Base-by-base conservation (phyloP, 2,329 filamentous ascomycete species). In the Sphaceloma murrayae region DNA sequence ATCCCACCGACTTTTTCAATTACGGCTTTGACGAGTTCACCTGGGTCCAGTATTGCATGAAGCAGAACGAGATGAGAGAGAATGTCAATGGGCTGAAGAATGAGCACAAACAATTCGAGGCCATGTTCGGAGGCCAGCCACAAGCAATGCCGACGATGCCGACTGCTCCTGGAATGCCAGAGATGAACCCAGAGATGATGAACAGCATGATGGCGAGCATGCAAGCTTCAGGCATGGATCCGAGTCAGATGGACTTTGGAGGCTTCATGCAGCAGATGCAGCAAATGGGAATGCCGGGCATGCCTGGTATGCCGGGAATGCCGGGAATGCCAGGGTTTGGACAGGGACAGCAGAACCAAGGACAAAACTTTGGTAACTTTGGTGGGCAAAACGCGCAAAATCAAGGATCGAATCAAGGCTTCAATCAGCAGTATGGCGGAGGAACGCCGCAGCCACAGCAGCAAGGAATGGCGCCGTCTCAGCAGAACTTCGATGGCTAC, bases 1-100 rank as follows among this genome's bases (percentile, higher is more conserved):
- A 98, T 57, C 78, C 94, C 45, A 91, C 84, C 48, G 91, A 98
- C 62, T 96, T 94, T 67, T 96, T 96, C 75, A 96, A 96, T 69
- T 96, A 96, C 64, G 89, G 89, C 47, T 96, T 96, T 59, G 89
- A 96, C 65, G 89, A 96, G 64, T 96, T 95, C 64, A 94, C 88
- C 1, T 98, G 91, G 91, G 84, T 88, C 4, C 76, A 88, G 44
- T 98, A 98, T 62, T 87, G 88, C 22, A 72, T 86, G 48, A 93
- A 94, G 58, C 91, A 96, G 62, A 80, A 91, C 52, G 72, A 70
- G 17, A 72, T 95, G 56, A 77, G 83, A 13, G 77, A 77, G 52
- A 85, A 89, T 54, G 85, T 86, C 53, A 77, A 76, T 46, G 45
- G 34, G 8, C 88, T 93, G 65, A 94, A 89, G 68, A 84, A 69